A percentile compares a stretch with the other conserved stretches of the same genome.
phyloP scores from a whole-genome alignment of 1,284 basidiomycete species.

The Fomitopsis pinicola region DNA sequence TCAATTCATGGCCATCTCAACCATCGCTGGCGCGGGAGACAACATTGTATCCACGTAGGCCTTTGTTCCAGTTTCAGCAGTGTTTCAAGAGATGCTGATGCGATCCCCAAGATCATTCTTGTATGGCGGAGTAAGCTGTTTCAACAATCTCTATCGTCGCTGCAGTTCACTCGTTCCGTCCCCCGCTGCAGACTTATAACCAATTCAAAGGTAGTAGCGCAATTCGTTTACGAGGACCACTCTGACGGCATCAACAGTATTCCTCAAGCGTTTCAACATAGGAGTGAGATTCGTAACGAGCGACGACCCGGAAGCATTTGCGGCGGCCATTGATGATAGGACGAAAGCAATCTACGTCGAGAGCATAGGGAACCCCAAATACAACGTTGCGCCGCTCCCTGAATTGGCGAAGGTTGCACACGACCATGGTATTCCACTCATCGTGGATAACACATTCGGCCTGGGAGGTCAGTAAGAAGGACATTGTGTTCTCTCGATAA shows the following conservation, averaged over 20 bases:
- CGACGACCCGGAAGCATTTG: conserved; percentile 61
- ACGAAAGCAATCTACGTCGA: conserved; percentile 82
- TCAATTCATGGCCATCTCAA: conserved; percentile 73
- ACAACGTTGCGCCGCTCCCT: conserved; percentile 69
- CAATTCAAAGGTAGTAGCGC: conserved; percentile 70
- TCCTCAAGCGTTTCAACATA: conserved; percentile 77
- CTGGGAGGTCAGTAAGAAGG: conserved; percentile 53
- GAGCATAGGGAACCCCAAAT: conserved; percentile 85
- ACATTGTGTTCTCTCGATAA: too few relatives aligned
- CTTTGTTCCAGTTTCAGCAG: not conserved
- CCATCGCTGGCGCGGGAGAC: conserved; percentile 69
- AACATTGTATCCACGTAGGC: conserved; percentile 75
- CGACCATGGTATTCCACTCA: conserved; percentile 68
- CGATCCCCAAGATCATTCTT: conserved; percentile 43
- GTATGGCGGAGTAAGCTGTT: conserved; percentile 58
- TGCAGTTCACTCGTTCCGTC: conserved; percentile 1
- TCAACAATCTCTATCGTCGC: not conserved
- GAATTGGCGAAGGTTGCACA: conserved; percentile 70
- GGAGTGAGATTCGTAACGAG: conserved; percentile 72
- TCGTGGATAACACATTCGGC: conserved; percentile 92
- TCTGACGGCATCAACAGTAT: conserved; percentile 39
- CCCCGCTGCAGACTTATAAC: conserved; percentile 67
- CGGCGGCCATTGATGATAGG: conserved; percentile 70
- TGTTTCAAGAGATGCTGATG: not conserved
- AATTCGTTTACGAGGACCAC: not conserved